Conservation (phyloP, 495 filamentous ascomycete species). For the Talaromyces nanjingensis region DNA sequence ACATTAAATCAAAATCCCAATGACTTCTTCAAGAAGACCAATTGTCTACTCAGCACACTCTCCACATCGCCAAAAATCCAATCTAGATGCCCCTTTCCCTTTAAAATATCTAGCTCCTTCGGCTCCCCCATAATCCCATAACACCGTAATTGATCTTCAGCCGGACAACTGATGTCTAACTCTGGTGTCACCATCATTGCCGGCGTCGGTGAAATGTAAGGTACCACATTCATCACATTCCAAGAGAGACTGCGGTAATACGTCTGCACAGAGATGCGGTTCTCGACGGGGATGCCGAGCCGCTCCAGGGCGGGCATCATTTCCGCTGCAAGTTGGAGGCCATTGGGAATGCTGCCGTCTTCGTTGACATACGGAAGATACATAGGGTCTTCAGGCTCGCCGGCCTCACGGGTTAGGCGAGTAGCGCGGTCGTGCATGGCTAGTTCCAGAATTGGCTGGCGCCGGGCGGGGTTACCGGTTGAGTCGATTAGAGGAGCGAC, state of each 20-base stretch:
- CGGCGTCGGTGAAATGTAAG: not conserved
- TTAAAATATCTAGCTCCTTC: not conserved
- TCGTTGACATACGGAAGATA: not conserved
- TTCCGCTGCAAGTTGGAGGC: not conserved
- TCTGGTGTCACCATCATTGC: not conserved
- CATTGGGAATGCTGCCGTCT: not conserved
- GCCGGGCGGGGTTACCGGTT: too few species aligned
- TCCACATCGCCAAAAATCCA: too few species aligned
- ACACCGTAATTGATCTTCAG: not conserved
- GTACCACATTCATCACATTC: not conserved
- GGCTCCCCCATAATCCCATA: not conserved
- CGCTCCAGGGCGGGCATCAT: constrained; percentile 12
- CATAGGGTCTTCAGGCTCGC: too few species aligned
- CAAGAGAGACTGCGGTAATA: not conserved
- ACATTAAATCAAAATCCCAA: not conserved
- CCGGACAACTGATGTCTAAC: not conserved
- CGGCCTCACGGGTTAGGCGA: too few species aligned
- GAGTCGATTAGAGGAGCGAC: too few species aligned
- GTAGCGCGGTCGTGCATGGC: too few species aligned
- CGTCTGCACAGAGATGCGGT: not conserved
- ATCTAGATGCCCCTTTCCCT: not conserved
- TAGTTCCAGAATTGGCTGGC: too few species aligned
- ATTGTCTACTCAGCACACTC: too few species aligned
- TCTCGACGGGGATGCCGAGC: not conserved
- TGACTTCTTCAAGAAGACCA: not conserved